Conservation (phyloP, 768 basidiomycete species). For the Amanita molliuscula region DNA sequence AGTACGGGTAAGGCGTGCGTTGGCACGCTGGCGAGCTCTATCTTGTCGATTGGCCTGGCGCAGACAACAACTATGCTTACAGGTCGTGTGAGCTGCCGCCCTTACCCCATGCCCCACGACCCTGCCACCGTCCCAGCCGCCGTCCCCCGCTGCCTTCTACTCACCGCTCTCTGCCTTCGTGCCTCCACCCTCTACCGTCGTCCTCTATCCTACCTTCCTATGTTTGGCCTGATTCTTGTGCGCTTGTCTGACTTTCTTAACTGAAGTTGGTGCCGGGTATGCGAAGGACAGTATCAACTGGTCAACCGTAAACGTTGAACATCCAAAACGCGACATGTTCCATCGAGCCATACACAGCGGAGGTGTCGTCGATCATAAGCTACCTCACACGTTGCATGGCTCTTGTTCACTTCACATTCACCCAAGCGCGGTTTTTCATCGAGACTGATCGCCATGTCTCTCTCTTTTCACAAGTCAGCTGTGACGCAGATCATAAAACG, state of each 20-base stretch:
- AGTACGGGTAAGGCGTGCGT: too few species aligned
- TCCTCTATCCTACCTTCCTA: too few species aligned
- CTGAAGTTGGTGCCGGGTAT: conserved; percentile 21
- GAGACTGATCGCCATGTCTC: conserved; percentile 46
- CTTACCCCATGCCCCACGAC: too few species aligned
- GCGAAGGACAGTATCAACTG: conserved; percentile 36
- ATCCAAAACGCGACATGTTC: conserved; percentile 36
- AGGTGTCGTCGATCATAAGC: conserved; percentile 37
- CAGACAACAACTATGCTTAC: too few species aligned
- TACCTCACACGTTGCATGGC: not conserved
- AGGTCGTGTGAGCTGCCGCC: too few species aligned
- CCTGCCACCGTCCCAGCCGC: too few species aligned
- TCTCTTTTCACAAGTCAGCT: conserved; percentile 34
- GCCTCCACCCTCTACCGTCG: too few species aligned
- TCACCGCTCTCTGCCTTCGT: too few species aligned
- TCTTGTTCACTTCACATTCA: conserved; percentile 21
- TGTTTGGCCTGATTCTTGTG: not conserved
- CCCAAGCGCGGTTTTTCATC: conserved; percentile 50
- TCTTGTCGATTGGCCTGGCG: too few species aligned
- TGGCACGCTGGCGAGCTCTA: too few species aligned
- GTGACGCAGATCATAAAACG: conserved; percentile 27
- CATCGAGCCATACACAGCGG: conserved; percentile 45
- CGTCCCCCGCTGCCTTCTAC: too few species aligned
- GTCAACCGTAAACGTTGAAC: conserved; percentile 40
- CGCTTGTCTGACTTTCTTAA: not conserved